These are phyloP conservation scores for Paralagenidium karlingii DNA, from an alignment of 352 stramenopile genomes.

Conservation along the genomic window DNA sequence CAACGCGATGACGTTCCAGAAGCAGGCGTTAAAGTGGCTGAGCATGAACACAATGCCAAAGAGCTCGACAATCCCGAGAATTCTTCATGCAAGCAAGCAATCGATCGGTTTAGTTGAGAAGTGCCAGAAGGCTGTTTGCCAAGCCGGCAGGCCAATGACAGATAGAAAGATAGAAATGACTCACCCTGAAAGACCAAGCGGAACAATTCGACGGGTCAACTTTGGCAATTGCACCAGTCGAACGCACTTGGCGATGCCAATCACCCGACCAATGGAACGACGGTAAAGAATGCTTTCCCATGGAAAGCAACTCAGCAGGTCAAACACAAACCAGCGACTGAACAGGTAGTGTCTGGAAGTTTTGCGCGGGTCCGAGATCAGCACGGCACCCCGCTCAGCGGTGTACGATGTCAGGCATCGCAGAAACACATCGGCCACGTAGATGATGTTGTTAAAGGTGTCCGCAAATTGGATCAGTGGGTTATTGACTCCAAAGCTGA, in stretches of 20 bases:
- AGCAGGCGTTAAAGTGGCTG: conserved; percentile 41
- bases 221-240: conserved; percentile 52
- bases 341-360: conserved; percentile 36
- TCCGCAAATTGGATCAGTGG: conserved; percentile 9
- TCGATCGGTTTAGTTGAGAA: too few relatives aligned
- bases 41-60: conserved; percentile 39
- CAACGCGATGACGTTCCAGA: conserved; percentile 38
- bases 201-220: conserved; percentile 47
- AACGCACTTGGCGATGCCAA: conserved; percentile 54
- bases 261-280: conserved; percentile 20
- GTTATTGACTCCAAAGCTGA: conserved; percentile 28
- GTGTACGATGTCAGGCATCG: conserved; percentile 44
- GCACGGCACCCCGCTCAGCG: conserved; percentile 23
- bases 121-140: too few relatives aligned
- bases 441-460: conserved; percentile 28
- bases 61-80: conserved; percentile 27
- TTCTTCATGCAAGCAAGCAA: too few relatives aligned
- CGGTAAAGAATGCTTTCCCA: conserved; percentile 30
- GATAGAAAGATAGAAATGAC: too few relatives aligned
- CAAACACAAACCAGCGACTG: conserved; percentile 33
- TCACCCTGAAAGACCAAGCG: too few relatives aligned
- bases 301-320: conserved; percentile 61
- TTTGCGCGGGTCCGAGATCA: conserved; percentile 29
- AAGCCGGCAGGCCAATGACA: too few relatives aligned
- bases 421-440: conserved; percentile 39